These are phyloP conservation scores for Candida germanica DNA, from an alignment of 805 yeast species.

Conservation along the genomic window DNA sequence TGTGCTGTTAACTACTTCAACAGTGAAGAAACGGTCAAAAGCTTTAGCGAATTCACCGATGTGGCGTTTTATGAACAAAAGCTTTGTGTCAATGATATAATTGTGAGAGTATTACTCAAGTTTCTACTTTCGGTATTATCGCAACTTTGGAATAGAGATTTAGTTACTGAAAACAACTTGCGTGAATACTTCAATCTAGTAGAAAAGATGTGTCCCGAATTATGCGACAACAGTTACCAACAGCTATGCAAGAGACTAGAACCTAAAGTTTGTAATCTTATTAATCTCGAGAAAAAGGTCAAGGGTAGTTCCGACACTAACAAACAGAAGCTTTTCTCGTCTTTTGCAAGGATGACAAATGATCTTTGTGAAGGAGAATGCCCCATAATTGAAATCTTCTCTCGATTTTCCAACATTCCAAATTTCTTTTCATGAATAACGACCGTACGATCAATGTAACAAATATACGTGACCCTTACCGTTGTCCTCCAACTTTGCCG, in stretches of 20 bases:
- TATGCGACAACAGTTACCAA: conserved; percentile 8
- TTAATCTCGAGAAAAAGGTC: too few relatives aligned
- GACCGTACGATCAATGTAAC: too few relatives aligned
- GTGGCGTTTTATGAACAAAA: conserved; percentile 12
- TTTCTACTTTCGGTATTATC: conserved; percentile 19
- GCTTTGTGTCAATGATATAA: conserved; percentile 12
- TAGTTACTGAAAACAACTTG: conserved; percentile 15
- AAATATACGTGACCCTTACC: too few relatives aligned
- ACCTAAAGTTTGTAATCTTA: conserved; percentile 1
- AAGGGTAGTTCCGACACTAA: too few relatives aligned
- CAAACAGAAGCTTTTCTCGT: too few relatives aligned
- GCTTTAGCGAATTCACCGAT: not conserved
- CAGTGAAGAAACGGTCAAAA: not conserved
- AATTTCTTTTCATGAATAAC: too few relatives aligned
- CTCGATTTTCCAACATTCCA: too few relatives aligned
- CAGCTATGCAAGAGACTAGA: conserved; percentile 2
- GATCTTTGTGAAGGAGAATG: too few relatives aligned
- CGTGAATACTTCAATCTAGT: conserved; percentile 17
- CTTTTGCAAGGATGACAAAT: too few relatives aligned
- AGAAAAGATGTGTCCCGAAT: conserved; percentile 18
- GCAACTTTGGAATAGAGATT: conserved; percentile 13
- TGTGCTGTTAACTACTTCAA: conserved; percentile 14
- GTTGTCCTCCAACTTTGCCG: too few relatives aligned
- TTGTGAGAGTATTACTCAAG: conserved; percentile 23
- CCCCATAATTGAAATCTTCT: too few relatives aligned